phyloP scores from a whole-genome alignment of 2,329 filamentous ascomycete species.

The Didymella keratinophila region DNA sequence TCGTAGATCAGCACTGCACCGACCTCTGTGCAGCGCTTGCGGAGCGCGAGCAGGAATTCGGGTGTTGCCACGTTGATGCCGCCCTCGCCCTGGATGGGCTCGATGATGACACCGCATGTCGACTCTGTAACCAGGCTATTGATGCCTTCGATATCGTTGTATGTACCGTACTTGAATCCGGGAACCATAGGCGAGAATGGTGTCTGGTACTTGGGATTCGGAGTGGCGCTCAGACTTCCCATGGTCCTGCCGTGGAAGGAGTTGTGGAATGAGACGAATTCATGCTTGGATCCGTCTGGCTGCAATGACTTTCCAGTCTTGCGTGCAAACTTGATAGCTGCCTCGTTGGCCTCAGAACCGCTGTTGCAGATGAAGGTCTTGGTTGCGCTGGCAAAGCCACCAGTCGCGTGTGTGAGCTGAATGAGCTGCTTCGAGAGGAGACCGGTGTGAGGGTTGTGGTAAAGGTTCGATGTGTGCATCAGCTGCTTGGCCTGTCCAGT shows the following conservation, averaged over 20 bases:
- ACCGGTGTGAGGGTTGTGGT: conserved; percentile 96
- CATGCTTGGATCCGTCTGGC: conserved; percentile 74
- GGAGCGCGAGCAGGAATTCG: conserved; percentile 85
- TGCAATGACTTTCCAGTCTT: conserved; percentile 84
- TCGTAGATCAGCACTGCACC: conserved; percentile 92
- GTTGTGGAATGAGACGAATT: conserved; percentile 88
- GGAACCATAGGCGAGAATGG: conserved; percentile 96
- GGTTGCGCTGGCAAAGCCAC: conserved; percentile 80
- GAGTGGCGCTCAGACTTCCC: conserved; percentile 93
- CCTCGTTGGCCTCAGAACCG: conserved; percentile 96
- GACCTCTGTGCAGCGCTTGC: conserved; percentile 82
- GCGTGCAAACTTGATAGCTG: conserved; percentile 93
- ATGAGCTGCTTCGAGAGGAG: conserved; percentile 85
- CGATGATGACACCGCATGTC: conserved; percentile 93
- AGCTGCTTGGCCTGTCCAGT: conserved; percentile 67
- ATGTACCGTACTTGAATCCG: conserved; percentile 85
- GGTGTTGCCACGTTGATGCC: conserved; percentile 84
- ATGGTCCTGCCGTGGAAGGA: conserved; percentile 98
- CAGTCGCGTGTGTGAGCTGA: conserved; percentile 78
- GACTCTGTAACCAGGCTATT: conserved; percentile 78
- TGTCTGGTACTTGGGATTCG: conserved; percentile 96
- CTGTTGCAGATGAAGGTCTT: conserved; percentile 96
- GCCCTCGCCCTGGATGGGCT: conserved; percentile 97
- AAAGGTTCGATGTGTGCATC: conserved; percentile 93
- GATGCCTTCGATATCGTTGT: conserved; percentile 80